Evolutionary conservation across 2,329 filamentous ascomycete species (phyloP), one percentile per base, ranked within the genome.

Genomic region (Botrytis cinerea): DNA sequence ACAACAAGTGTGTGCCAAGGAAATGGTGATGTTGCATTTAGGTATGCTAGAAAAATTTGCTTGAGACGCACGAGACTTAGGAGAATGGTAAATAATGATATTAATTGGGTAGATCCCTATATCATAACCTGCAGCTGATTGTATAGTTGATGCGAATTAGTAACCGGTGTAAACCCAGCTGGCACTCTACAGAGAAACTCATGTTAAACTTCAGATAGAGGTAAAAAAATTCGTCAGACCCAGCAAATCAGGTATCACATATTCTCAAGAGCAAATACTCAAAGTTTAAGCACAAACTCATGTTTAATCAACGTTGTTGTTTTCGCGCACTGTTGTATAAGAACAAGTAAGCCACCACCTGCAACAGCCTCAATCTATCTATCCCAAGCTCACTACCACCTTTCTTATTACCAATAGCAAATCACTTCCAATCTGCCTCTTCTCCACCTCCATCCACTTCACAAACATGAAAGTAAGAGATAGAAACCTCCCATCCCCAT

Each of bases 391-490:
- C 48, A 69, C 48, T 22, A 25, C 48, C 10, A 43, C 10, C 8
- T 12, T n/a, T 8, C 46, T n/a, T 38, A 40, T 69, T 32, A 38
- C 8, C 54, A 48, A 61, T 32, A 46, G 32, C 20, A 40, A 57
- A 43, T 20, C 48, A 57, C 66, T 62, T 62, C 38, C 6, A 25
- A 40, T 18, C 14, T n/a, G 10, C 60, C 14, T 20, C 22, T 45
- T 45, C 66, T 38, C 22, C 32, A 46, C 16, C 12, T 18, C 54
- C 35, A 67, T 9, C 61, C 61, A 32, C 48, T 48, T 16, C 59
- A 66, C 32, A 66, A 66, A 64, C 35, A 40, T 54, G 38, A 48
- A 72, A 66, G 43, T 38, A 46, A 68, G 54, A 70, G 60, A 35
- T 20, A n/a, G 16, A 57, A 51, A 38, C 12, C 32, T 40, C 32